A percentile compares a stretch with the other conserved stretches of the same genome.
Conservation (phyloP, 139 green algal species). For the Tetraselmis chui region DNA sequence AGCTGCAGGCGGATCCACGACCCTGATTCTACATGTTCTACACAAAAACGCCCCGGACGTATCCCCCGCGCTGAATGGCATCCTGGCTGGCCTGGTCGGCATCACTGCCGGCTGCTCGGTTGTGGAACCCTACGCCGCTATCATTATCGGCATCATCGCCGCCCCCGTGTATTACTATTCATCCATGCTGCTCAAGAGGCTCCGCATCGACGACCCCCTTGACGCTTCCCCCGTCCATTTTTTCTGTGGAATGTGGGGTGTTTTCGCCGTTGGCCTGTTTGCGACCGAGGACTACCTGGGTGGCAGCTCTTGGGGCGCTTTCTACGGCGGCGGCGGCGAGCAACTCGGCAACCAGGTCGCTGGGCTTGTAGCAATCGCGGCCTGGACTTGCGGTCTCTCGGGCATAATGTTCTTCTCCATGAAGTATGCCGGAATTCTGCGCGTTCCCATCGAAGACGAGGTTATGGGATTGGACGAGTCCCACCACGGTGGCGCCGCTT, state of each 20-base stretch:
- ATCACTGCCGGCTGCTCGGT: slow-evolving; percentile 46
- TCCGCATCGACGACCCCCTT: slow-evolving; percentile 65
- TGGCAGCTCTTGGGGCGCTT: too few species aligned
- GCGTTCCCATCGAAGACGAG: slow-evolving; percentile 7
- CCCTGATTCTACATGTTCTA: slow-evolving; percentile 37
- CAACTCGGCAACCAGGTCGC: slow-evolving; percentile 7
- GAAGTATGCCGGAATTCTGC: not conserved
- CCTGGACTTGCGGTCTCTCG: not conserved
- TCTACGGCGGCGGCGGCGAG: slow-evolving; percentile 4
- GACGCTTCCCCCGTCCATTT: slow-evolving; percentile 49
- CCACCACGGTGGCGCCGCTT: slow-evolving; percentile 5
- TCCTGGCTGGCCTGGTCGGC: slow-evolving; percentile 44
- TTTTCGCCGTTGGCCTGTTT: slow-evolving; percentile 14
- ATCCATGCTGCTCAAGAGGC: slow-evolving; percentile 26
- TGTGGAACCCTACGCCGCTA: slow-evolving; percentile 37
- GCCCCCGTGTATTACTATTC: slow-evolving; percentile 26
- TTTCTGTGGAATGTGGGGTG: slow-evolving; percentile 45
- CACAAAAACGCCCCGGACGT: slow-evolving; percentile 27
- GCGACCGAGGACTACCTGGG: slow-evolving; percentile 8
- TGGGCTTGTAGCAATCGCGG: not conserved
- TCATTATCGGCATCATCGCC: slow-evolving; percentile 40
- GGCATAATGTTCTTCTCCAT: not conserved
- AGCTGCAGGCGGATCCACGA: slow-evolving; percentile 40
- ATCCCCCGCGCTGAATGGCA: slow-evolving; percentile 38
- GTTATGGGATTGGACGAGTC: slow-evolving; percentile 1